Evolutionary conservation across 1,139 yeast species (phyloP), one percentile per base, ranked within the genome.

Genomic region (Kazachstania sp.): DNA sequence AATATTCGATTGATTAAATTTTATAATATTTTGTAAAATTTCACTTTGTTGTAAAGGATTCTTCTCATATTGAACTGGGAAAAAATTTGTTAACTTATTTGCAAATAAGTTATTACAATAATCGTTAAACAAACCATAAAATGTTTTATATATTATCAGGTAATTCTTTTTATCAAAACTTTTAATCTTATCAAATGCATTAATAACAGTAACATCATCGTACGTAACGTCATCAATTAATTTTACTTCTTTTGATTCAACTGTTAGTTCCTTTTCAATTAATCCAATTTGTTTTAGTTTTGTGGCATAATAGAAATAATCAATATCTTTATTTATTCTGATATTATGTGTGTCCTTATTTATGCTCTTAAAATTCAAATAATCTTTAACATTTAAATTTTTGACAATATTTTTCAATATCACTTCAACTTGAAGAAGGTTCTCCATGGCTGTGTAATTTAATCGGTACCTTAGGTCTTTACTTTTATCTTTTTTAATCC

Each of bases 241-340:
- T 15, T 41, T 31, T 6, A 16, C 49, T 51, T 62, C 63, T 79
- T 50, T 82, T 65, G 60, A 58, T 42, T 39, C 38, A 29, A 26
- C 39, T 1, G 52, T 59, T 7, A 43, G 51, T 1, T 58, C 67
- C 16, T 52, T 54, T 18, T 68, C 64, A 81, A 83, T 78, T 4
- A 78, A 59, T 0, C 74, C 77, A 65, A 83, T 69, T 28, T 59
- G 63, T 51, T 63, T 66, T 45, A 84, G 66, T 58, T 74, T 71
- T 4, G 68, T 56, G 4, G 73, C 60, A 90, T 90, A 84, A 23
- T 79, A 59, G 15, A 61, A 58, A 6, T 60, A 64, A 46, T 65
- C 57, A 56, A 59, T 55, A 5, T 63, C 63, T 13, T 67, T 62
- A 36, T 64, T 59, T 41, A 70, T 59, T 42, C 69, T 67, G 15